Base-by-base conservation (phyloP, 306 rosid species). In the Sicyos edulis region DNA sequence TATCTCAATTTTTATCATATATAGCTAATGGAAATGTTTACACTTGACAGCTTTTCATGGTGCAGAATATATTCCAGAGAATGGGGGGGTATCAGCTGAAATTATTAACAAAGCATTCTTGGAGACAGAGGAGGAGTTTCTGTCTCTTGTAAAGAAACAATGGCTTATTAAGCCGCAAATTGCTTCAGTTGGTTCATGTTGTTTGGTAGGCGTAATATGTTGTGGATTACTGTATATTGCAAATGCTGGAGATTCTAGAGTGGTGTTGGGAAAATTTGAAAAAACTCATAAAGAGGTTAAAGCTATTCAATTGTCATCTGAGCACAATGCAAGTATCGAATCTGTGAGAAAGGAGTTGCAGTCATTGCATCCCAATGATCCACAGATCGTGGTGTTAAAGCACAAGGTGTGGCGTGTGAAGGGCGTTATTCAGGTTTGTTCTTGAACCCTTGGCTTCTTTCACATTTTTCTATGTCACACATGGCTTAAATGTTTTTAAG, bases 391-490 rank as follows among this genome's bases (percentile, higher is more conserved):
- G 50, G 83, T 93, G 26, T 75, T 87, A 79, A 93, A 86, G 81
- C 97, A 93, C 85, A 86, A 83, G 77, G 99, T 89, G 74, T 93
- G 99, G 99, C 99, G 99, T 4, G 99, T 93, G 80, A 93, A 93
- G 88, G 99, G 99, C 78, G 73, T 93, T 47, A 93, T 93, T 75
- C 99, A 93, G 99, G 99, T 89, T 64, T 49, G 57, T 70, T 78
- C 45, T 3, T 22, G 42, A 45, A 62, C 40, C 40, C 17, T 10
- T 53, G 51, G 71, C 80, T 74, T 34, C 40, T 34, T 34, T 34
- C 5, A 34, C 6, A 34, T 34, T 34, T 34, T 34, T 4, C 5
- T 3, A 34, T 34, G 40, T 34, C 40, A 34, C 40, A 34, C 40
- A 4, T 34, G 40, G 40, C 40, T 34, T 34, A 34, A 34, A 34